These are phyloP conservation scores for Nematodospora valgi DNA, from an alignment of 805 yeast species.

Conservation along the genomic window DNA sequence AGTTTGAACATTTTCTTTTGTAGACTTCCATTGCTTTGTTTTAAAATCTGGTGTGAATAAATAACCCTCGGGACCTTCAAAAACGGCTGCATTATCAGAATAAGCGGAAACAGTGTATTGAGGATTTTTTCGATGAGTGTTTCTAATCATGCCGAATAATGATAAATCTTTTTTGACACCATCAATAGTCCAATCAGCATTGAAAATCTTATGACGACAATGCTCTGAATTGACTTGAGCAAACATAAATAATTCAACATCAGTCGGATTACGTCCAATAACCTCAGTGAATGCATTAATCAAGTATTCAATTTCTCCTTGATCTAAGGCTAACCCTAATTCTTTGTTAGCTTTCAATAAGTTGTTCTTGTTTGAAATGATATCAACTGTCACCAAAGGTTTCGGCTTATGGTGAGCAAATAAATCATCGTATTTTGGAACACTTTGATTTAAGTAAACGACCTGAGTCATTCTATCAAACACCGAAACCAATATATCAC, in stretches of 20 bases:
- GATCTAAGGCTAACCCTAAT: slow-evolving; percentile 91
- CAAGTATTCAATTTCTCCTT: slow-evolving; percentile 88
- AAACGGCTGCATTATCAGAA: slow-evolving; percentile 96
- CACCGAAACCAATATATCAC: slow-evolving; percentile 62
- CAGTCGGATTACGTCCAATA: slow-evolving; percentile 88
- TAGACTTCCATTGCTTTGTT: slow-evolving; percentile 70
- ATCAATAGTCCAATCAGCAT: slow-evolving; percentile 97
- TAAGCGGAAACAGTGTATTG: slow-evolving; percentile 88
- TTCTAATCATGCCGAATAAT: slow-evolving; percentile 91
- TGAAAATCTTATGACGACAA: slow-evolving; percentile 98
- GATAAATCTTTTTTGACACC: slow-evolving; percentile 69
- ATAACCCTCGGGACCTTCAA: slow-evolving; percentile 77
- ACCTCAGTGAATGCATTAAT: slow-evolving; percentile 74
- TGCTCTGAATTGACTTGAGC: slow-evolving; percentile 99
- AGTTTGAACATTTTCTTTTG: slow-evolving; percentile 78
- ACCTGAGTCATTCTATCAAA: slow-evolving; percentile 95
- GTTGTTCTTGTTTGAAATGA: slow-evolving; percentile 53
- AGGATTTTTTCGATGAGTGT: slow-evolving; percentile 80
- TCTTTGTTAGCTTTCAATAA: slow-evolving; percentile 73
- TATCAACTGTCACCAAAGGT: slow-evolving; percentile 74
- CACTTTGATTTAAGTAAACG: slow-evolving; percentile 47
- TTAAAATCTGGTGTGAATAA: slow-evolving; percentile 74
- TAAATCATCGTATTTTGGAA: slow-evolving; percentile 67
- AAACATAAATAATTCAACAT: slow-evolving; percentile 97
- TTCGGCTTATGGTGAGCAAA: slow-evolving; percentile 79